These are phyloP conservation scores for Exserohilum rostratum DNA, from an alignment of 2,329 filamentous ascomycete species.

Conservation along the genomic window DNA sequence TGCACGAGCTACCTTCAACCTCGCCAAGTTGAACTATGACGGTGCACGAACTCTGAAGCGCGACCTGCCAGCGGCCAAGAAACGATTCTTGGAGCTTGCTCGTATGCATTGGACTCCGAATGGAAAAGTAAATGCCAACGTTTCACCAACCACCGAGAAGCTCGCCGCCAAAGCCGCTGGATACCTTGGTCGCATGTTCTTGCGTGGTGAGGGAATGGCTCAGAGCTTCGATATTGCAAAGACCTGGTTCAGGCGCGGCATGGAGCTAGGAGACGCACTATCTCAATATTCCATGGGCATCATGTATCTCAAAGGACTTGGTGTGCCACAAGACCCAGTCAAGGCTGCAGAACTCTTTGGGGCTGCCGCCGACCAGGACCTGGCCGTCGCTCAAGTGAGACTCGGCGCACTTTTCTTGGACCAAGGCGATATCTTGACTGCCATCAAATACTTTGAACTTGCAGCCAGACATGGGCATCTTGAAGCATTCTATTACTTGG, in stretches of 20 bases:
- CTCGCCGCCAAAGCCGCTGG: constrained; percentile 83
- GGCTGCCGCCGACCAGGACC: constrained; percentile 80
- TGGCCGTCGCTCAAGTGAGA: constrained; percentile 78
- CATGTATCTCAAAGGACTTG: constrained; percentile 81
- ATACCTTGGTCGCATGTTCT: constrained; percentile 85
- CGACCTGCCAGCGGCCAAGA: constrained; percentile 74
- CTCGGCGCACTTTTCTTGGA: constrained; percentile 85
- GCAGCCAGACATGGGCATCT: constrained; percentile 83
- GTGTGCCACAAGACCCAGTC: constrained; percentile 70
- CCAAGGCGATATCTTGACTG: constrained; percentile 80
- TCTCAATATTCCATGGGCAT: constrained; percentile 85
- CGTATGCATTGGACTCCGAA: constrained; percentile 82
- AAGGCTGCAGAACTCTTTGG: constrained; percentile 79
- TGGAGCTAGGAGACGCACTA: constrained; percentile 76
- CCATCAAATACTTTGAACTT: constrained; percentile 85
- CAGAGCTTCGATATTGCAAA: constrained; percentile 79
- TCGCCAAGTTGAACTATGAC: constrained; percentile 88
- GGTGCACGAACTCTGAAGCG: constrained; percentile 76
- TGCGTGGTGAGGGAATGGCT: constrained; percentile 82
- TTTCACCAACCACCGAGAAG: constrained; percentile 74
- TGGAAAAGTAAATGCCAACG: constrained; percentile 73
- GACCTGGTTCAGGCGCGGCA: constrained; percentile 83
- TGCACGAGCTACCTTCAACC: constrained; percentile 81
- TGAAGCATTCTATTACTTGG: constrained; percentile 90
- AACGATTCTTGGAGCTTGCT: constrained; percentile 81